A percentile compares a stretch with the other conserved stretches of the same genome.
These are phyloP conservation scores for Mycena kentingensis DNA, from an alignment of 768 basidiomycete species.

Conservation along the genomic window DNA sequence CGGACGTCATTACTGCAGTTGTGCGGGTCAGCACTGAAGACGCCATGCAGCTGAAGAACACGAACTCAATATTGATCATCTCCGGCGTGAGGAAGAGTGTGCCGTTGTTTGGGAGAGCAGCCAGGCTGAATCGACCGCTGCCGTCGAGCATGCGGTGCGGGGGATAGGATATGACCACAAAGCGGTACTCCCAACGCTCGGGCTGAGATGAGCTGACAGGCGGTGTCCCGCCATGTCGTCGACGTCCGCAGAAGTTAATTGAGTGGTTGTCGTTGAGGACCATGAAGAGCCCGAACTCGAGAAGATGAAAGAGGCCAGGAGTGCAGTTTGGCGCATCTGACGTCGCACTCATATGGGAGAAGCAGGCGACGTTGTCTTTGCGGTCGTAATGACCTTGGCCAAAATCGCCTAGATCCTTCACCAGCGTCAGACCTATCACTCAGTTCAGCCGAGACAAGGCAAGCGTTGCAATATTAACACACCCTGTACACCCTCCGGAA, in stretches of 20 bases:
- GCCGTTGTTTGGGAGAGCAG: slow-evolving; percentile 1
- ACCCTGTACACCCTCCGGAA: too few species aligned
- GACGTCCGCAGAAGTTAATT: slow-evolving; percentile 1
- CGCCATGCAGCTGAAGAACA: not conserved
- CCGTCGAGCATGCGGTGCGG: slow-evolving; percentile 8
- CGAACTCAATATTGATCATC: slow-evolving; percentile 3
- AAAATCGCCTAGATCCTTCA: not conserved
- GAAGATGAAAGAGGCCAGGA: slow-evolving; percentile 1
- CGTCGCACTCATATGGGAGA: slow-evolving; percentile 3
- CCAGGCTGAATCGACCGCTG: slow-evolving; percentile 1
- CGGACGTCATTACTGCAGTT: not conserved
- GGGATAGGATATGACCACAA: slow-evolving; percentile 6
- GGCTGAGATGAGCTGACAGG: not conserved
- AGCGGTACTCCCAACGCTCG: not conserved
- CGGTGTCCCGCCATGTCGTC: slow-evolving; percentile 4
- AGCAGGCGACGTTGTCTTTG: not conserved
- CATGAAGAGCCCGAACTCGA: slow-evolving; percentile 3
- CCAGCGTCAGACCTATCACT: not conserved
- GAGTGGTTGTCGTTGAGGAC: not conserved
- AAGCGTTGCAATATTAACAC: too few species aligned
- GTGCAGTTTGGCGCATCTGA: not conserved
- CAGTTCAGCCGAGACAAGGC: too few species aligned
- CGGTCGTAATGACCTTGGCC: not conserved
- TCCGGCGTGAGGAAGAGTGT: slow-evolving; percentile 5
- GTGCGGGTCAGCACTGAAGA: not conserved